These are phyloP conservation scores for Microcera coccophila DNA, from an alignment of 2,329 filamentous ascomycete genomes.

Conservation along the genomic window DNA sequence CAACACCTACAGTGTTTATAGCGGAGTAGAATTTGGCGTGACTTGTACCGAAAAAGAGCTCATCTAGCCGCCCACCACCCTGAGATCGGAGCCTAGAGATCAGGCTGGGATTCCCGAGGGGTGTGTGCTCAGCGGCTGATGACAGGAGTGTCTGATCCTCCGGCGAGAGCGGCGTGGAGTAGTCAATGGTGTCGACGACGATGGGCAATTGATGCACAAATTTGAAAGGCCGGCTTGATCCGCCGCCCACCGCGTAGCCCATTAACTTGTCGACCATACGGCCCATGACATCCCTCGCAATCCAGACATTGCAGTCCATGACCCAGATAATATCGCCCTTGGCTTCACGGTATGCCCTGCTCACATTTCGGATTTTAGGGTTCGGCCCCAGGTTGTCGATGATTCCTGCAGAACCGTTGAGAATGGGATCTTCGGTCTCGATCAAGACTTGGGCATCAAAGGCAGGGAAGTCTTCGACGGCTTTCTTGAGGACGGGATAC, in stretches of 20 bases:
- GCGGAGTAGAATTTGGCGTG: slow-evolving; percentile 98
- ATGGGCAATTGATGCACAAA: slow-evolving; percentile 94
- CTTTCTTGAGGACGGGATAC: slow-evolving; percentile 65
- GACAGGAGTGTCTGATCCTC: slow-evolving; percentile 32
- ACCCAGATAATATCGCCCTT: slow-evolving; percentile 89
- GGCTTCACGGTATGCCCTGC: slow-evolving; percentile 84
- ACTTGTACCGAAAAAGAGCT: slow-evolving; percentile 88
- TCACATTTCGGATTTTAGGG: slow-evolving; percentile 98
- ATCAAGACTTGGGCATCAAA: slow-evolving; percentile 71
- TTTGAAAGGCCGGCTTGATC: slow-evolving; percentile 62
- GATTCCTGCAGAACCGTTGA: slow-evolving; percentile 53
- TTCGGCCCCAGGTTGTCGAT: slow-evolving; percentile 75
- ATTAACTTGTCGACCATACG: slow-evolving; percentile 86
- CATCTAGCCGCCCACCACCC: slow-evolving; percentile 81
- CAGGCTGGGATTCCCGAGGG: slow-evolving; percentile 17
- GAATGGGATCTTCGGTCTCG: slow-evolving; percentile 73
- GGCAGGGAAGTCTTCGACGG: slow-evolving; percentile 69
- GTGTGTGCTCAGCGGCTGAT: slow-evolving; percentile 23
- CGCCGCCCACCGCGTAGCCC: slow-evolving; percentile 56
- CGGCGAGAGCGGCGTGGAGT: slow-evolving; percentile 12
- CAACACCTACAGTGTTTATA: slow-evolving; percentile 88
- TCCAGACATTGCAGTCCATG: slow-evolving; percentile 95
- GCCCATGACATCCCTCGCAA: slow-evolving; percentile 71
- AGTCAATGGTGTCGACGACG: slow-evolving; percentile 66
- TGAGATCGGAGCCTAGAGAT: slow-evolving; percentile 33